Conservation (phyloP, 768 basidiomycete genomes). For the Termitomyces sp. region DNA sequence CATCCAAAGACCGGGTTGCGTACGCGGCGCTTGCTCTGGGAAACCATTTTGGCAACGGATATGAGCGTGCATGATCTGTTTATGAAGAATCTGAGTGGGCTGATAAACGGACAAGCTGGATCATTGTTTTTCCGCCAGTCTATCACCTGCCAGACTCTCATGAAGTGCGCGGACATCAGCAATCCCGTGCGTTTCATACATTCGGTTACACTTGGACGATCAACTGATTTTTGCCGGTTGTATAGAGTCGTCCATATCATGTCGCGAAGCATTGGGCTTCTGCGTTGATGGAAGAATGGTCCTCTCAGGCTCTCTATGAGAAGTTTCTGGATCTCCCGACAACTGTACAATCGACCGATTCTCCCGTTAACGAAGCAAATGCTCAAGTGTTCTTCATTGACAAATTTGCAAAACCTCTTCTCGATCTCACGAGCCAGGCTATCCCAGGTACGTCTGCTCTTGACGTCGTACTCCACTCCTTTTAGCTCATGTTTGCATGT, state of each 20-base stretch:
- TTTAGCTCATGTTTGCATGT: not conserved
- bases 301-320: conserved; percentile 83
- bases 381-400: conserved; percentile 89
- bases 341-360: conserved; percentile 40
- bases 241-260: conserved; percentile 84
- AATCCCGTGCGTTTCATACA: conserved; percentile 74
- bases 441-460: conserved; percentile 57
- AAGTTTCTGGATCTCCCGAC: conserved; percentile 66
- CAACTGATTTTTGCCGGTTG: conserved; percentile 1
- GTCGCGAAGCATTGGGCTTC: conserved; percentile 92
- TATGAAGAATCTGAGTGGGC: conserved; percentile 57
- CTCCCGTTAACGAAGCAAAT: conserved; percentile 59
- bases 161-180: conserved; percentile 98
- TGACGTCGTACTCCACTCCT: not conserved
- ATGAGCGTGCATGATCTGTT: conserved; percentile 89
- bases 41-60: conserved; percentile 88
- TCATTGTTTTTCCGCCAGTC: conserved; percentile 48
- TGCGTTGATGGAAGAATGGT: conserved; percentile 88
- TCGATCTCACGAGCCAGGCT: conserved; percentile 65
- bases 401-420: conserved; percentile 76
- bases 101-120: conserved; percentile 36
- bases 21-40: conserved; percentile 71
- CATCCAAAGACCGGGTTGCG: conserved; percentile 36
- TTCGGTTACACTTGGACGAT: not conserved
- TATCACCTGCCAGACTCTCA: conserved; percentile 81